Percentiles rank a stretch among this genome's conserved stretches.
Evolutionary conservation across 305 asterid species (phyloP).

Genomic region (Fraxinus ornus): DNA sequence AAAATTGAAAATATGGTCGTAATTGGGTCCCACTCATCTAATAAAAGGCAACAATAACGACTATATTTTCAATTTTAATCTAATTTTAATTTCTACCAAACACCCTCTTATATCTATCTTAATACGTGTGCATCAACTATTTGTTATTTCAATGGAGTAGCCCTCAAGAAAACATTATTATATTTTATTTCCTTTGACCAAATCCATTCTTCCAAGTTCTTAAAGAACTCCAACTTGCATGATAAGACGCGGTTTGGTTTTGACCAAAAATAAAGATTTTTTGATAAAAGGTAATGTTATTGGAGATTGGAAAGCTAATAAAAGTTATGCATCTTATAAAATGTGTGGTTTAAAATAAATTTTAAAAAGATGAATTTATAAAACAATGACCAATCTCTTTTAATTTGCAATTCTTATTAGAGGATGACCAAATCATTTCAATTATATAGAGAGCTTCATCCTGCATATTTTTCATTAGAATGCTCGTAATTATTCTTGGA

Average conservation of each 20-base stretch:
- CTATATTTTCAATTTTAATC: too few relatives aligned
- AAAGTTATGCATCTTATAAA: too few relatives aligned
- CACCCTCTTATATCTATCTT: neutral
- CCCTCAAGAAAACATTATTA: neutral
- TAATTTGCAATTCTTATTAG: neutral
- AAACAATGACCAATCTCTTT: neutral
- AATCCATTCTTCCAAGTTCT: neutral
- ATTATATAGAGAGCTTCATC: neutral
- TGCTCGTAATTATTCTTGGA: neutral
- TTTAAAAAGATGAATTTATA: too few relatives aligned
- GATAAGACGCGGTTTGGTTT: neutral
- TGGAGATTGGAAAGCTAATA: too few relatives aligned
- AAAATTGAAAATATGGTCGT: too few relatives aligned
- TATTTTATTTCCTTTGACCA: neutral
- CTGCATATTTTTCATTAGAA: neutral
- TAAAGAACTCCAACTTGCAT: neutral
- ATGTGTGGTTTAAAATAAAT: neutral
- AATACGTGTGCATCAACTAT: neutral
- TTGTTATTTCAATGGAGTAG: neutral
- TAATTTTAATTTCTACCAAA: too few relatives aligned
- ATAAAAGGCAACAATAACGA: too few relatives aligned
- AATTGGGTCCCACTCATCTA: too few relatives aligned
- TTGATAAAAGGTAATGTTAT: neutral
- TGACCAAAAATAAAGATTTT: neutral
- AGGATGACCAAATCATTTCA: neutral